Percentiles rank a stretch among this genome's conserved stretches.
These are phyloP conservation scores for Sporothrix pallida DNA, from an alignment of 2,329 filamentous ascomycete species.

Conservation along the genomic window DNA sequence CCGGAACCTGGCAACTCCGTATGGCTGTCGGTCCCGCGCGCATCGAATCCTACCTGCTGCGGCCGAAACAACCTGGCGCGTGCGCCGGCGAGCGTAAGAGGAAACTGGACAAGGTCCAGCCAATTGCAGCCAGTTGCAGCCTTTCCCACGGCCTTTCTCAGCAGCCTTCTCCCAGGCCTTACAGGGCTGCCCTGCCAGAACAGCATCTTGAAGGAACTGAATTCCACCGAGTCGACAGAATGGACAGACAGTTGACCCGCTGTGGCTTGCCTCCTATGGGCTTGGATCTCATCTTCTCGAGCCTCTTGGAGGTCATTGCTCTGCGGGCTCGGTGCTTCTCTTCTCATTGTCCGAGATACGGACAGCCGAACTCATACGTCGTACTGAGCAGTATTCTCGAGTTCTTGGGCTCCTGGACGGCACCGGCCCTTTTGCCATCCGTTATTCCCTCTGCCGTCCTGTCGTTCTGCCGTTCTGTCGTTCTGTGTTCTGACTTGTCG, in stretches of 20 bases:
- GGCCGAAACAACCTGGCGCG: constrained; percentile 29
- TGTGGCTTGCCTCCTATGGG: neutral
- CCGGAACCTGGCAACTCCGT: constrained; percentile 18
- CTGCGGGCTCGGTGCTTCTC: constrained; percentile 5
- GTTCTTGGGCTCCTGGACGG: neutral
- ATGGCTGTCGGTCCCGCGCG: constrained; percentile 24
- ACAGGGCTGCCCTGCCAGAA: no score
- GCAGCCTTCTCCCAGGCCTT: neutral
- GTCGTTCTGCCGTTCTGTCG: neutral
- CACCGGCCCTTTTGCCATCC: constrained; percentile 1
- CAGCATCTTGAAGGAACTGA: neutral
- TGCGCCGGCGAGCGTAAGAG: constrained; percentile 19
- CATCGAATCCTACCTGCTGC: constrained; percentile 29
- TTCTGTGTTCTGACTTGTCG: neutral
- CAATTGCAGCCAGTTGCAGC: neutral
- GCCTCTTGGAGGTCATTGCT: neutral
- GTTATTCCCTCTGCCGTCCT: neutral
- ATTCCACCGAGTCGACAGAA: neutral
- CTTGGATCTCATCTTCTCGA: neutral
- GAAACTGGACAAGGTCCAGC: neutral
- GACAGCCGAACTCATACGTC: neutral
- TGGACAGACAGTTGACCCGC: constrained; percentile 29
- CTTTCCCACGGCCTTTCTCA: neutral
- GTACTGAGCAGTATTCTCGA: neutral
- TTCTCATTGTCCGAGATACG: constrained; percentile 5